phyloP scores from a whole-genome alignment of 306 rosid genomes.

The Cicer judaicum region DNA sequence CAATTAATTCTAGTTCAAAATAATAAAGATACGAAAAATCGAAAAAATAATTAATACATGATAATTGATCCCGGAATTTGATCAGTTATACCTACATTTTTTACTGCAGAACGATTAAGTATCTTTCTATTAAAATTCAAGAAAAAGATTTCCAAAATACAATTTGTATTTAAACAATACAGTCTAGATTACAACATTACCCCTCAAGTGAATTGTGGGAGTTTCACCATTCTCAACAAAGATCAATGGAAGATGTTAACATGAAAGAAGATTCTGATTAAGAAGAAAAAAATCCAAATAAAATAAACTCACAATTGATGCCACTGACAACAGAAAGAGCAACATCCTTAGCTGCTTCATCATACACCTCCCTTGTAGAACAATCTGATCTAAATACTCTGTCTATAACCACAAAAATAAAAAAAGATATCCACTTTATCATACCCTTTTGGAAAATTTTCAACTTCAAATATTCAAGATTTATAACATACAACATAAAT shows the following conservation, averaged over 20 bases:
- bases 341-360: constrained; percentile 90
- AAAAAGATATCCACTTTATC: not conserved
- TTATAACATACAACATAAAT: constrained; percentile 31
- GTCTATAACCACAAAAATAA: constrained; percentile 54
- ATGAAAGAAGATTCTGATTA: constrained; percentile 32
- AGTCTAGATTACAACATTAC: no score
- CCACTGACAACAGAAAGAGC: constrained; percentile 93
- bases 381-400: constrained; percentile 82
- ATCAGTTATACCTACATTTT: no score
- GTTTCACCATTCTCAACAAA: no score
- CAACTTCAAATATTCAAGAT: constrained; percentile 40
- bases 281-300: constrained; percentile 35
- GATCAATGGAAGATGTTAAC: constrained; percentile 24
- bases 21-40: no score
- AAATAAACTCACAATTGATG: constrained; percentile 76
- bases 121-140: no score
- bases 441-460: not conserved
- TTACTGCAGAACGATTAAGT: no score
- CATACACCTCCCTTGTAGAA: constrained; percentile 86
- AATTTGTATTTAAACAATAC: no score
- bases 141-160: no score
- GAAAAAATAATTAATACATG: no score
- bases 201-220: no score
- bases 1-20: no score
- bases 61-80: no score